Percentiles rank a stretch among this genome's conserved stretches.
Evolutionary conservation across 2,329 filamentous ascomycete genomes (phyloP).

Genomic region (Penicillium sp.): DNA sequence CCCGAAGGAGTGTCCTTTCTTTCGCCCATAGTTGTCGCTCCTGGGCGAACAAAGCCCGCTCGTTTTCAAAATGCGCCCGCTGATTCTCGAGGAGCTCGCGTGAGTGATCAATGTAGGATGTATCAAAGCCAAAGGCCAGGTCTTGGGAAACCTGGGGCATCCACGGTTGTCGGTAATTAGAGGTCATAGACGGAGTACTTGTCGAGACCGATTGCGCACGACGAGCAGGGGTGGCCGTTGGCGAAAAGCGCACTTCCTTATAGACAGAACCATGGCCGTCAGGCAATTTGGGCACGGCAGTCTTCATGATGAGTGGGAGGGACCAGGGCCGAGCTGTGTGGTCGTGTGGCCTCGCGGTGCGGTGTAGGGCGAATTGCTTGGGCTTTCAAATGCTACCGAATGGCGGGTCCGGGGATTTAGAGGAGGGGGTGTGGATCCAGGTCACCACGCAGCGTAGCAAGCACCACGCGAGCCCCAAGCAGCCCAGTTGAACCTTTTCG

Average conservation of each 20-base stretch:
- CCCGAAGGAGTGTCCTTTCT: constrained; percentile 47
- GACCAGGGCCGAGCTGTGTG: not conserved
- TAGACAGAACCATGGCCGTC: constrained; percentile 42
- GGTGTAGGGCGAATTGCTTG: constrained; percentile 3
- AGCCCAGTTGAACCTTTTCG: not conserved
- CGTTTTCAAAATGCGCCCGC: constrained; percentile 43
- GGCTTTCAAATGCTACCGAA: constrained; percentile 5
- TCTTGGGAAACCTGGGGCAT: constrained; percentile 27
- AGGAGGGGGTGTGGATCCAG: constrained; percentile 10
- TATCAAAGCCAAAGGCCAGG: constrained; percentile 34
- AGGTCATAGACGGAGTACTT: constrained; percentile 37
- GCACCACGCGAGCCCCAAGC: not conserved
- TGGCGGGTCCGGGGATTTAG: constrained; percentile 3
- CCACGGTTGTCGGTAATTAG: constrained; percentile 28
- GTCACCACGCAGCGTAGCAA: constrained; percentile 1
- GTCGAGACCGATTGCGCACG: constrained; percentile 47
- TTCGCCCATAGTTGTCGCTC: constrained; percentile 51
- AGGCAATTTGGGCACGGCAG: constrained; percentile 28
- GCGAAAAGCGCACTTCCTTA: constrained; percentile 50
- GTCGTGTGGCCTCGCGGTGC: not conserved
- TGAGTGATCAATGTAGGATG: constrained; percentile 48
- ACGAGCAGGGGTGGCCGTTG: constrained; percentile 41
- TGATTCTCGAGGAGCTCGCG: constrained; percentile 45
- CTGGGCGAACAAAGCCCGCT: constrained; percentile 47
- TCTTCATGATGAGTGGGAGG: constrained; percentile 28